phyloP scores from a whole-genome alignment of 345 rosid species.

The Triadica sebifera region DNA sequence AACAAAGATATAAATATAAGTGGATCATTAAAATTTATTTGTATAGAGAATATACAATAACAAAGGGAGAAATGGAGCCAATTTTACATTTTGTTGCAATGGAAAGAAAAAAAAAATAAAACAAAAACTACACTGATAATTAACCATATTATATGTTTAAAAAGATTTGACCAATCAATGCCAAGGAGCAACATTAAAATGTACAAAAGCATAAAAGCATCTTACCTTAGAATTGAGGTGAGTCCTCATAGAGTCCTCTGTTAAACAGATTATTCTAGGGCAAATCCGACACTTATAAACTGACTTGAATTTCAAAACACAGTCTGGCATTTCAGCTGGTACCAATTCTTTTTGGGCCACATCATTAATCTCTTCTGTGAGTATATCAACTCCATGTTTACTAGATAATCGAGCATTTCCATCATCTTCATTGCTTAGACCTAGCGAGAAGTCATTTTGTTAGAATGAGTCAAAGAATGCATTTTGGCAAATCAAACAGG shows the following conservation, averaged over 20 bases:
- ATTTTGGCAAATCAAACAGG: constrained; percentile 1
- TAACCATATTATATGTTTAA: neutral
- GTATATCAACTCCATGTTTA: constrained; percentile 9
- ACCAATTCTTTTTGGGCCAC: constrained; percentile 26
- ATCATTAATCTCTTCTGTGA: constrained; percentile 17
- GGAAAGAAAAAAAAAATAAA: neutral
- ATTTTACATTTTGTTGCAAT: too few relatives aligned
- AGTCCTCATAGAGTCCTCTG: constrained; percentile 56
- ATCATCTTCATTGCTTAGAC: constrained; percentile 40
- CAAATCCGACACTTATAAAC: constrained; percentile 84
- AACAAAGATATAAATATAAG: too few relatives aligned
- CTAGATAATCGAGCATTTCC: constrained; percentile 34
- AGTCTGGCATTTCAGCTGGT: constrained; percentile 50
- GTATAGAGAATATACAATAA: too few relatives aligned
- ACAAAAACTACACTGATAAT: neutral
- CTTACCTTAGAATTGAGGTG: constrained; percentile 84
- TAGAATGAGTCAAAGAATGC: neutral
- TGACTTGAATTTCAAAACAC: constrained; percentile 61
- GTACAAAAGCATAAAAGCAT: neutral
- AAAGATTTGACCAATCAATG: neutral
- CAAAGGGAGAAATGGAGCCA: neutral
- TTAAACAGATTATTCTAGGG: constrained; percentile 66
- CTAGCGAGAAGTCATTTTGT: constrained; percentile 23
- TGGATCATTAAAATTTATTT: too few relatives aligned
- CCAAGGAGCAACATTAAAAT: neutral